Evolutionary conservation across 768 basidiomycete species (phyloP).

Genomic region (Thelephora ganbajun): DNA sequence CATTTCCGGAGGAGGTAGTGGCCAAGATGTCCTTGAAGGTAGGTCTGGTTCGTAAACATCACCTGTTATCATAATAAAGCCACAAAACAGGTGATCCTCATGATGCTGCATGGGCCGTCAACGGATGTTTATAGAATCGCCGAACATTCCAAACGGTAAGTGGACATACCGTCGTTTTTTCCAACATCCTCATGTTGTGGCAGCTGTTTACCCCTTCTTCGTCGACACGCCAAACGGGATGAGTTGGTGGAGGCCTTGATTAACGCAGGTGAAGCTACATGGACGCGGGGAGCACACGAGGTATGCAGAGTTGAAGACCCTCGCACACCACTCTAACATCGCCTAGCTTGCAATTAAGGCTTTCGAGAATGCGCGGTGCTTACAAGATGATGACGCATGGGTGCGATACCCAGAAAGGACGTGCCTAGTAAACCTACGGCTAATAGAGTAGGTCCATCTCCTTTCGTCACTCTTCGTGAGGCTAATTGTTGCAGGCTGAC

Average conservation of each 20-base stretch:
- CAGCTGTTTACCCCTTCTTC: slow-evolving; percentile 50
- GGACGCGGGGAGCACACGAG: slow-evolving; percentile 64
- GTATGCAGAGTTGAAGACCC: slow-evolving; percentile 18
- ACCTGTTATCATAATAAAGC: not conserved
- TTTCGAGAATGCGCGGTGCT: slow-evolving; percentile 41
- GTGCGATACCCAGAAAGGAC: slow-evolving; percentile 29
- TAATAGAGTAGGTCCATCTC: slow-evolving; percentile 40
- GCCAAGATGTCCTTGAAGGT: slow-evolving; percentile 64
- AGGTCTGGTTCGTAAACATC: slow-evolving; percentile 7
- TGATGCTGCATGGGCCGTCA: slow-evolving; percentile 52
- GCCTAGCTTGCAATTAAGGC: slow-evolving; percentile 46
- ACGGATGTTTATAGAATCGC: slow-evolving; percentile 56
- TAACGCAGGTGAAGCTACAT: slow-evolving; percentile 58
- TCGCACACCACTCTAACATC: not conserved
- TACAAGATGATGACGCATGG: slow-evolving; percentile 46
- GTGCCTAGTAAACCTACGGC: slow-evolving; percentile 36
- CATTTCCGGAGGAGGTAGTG: slow-evolving; percentile 31
- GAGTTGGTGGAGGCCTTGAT: slow-evolving; percentile 47
- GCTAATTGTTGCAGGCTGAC: slow-evolving; percentile 26
- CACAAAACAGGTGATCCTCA: slow-evolving; percentile 41
- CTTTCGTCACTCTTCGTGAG: not conserved
- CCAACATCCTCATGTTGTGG: too few species aligned
- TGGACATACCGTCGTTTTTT: not conserved
- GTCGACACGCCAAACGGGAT: slow-evolving; percentile 45
- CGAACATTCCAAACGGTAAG: slow-evolving; percentile 51